Conservation (phyloP, 2,329 filamentous ascomycete genomes). For the Fusarium dlaminii region DNA sequence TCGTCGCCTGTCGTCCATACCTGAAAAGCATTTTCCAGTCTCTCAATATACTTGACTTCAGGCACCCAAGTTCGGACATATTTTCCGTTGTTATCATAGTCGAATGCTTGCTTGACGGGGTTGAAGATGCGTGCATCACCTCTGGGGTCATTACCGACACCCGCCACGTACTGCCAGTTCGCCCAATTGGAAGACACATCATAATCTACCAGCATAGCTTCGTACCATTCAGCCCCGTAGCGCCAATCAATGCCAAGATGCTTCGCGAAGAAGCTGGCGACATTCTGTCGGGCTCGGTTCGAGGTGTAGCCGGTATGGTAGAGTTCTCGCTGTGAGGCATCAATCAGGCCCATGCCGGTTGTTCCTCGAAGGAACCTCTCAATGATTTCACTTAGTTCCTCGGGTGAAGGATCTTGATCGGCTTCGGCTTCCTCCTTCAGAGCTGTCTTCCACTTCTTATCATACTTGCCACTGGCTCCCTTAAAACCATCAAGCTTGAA, state of each 20-base stretch:
- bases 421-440: constrained; percentile 42
- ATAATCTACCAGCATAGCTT: constrained; percentile 78
- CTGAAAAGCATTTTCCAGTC: constrained; percentile 72
- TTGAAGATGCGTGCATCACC: constrained; percentile 80
- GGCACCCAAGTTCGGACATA: constrained; percentile 80
- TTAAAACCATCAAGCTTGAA: constrained; percentile 72
- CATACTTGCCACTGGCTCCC: constrained; percentile 54
- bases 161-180: constrained; percentile 85
- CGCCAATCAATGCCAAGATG: constrained; percentile 82
- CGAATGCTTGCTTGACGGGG: constrained; percentile 80
- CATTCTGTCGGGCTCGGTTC: constrained; percentile 79
- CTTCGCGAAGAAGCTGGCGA: constrained; percentile 77
- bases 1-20: constrained; percentile 70
- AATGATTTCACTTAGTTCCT: constrained; percentile 59
- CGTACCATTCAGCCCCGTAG: constrained; percentile 84
- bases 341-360: constrained; percentile 80
- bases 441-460: constrained; percentile 61
- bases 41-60: constrained; percentile 67
- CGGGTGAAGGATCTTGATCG: constrained; percentile 53
- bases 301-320: constrained; percentile 81
- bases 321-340: constrained; percentile 79
- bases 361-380: constrained; percentile 71
- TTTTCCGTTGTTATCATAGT: constrained; percentile 75
- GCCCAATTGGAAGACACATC: constrained; percentile 82
- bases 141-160: constrained; percentile 81